Evolutionary conservation across 805 yeast species (phyloP).

Genomic region (Yamadazyma olivae): DNA sequence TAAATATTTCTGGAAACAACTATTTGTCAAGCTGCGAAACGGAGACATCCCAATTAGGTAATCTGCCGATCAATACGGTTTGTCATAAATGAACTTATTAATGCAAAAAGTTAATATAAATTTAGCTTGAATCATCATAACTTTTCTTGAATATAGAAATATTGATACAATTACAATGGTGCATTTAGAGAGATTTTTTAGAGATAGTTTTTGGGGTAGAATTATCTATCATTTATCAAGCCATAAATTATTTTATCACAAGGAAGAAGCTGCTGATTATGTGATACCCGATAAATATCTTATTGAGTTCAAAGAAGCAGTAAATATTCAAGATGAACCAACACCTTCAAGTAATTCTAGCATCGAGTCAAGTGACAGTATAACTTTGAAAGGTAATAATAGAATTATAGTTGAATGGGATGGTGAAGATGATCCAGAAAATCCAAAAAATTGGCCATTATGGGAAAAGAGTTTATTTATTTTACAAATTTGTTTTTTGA

Average conservation of each 20-base stretch:
- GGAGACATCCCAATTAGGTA: too few species aligned
- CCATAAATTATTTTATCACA: constrained; percentile 19
- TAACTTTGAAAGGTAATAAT: neutral
- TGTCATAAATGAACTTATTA: too few species aligned
- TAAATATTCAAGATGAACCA: neutral
- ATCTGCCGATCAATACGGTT: too few species aligned
- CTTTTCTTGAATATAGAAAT: too few species aligned
- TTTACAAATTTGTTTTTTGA: constrained; percentile 14
- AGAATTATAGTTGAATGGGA: constrained; percentile 6
- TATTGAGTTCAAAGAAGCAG: neutral
- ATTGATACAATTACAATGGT: too few species aligned
- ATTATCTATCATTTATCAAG: constrained; percentile 23
- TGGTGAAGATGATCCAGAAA: constrained; percentile 44
- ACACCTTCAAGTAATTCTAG: neutral
- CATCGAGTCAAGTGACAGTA: neutral
- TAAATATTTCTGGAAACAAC: too few species aligned
- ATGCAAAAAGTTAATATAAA: too few species aligned
- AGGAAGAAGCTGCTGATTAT: constrained; percentile 28
- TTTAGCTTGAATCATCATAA: too few species aligned
- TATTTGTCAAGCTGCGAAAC: too few species aligned
- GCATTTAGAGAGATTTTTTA: constrained; percentile 2
- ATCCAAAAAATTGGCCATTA: constrained; percentile 57
- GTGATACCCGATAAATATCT: constrained; percentile 25
- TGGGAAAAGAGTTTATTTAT: constrained; percentile 37
- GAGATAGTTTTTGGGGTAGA: constrained; percentile 19